A percentile compares a stretch with the other conserved stretches of the same genome.
Conservation (phyloP, 192 early-diverging fungal species). For the Mortierella alpina region DNA sequence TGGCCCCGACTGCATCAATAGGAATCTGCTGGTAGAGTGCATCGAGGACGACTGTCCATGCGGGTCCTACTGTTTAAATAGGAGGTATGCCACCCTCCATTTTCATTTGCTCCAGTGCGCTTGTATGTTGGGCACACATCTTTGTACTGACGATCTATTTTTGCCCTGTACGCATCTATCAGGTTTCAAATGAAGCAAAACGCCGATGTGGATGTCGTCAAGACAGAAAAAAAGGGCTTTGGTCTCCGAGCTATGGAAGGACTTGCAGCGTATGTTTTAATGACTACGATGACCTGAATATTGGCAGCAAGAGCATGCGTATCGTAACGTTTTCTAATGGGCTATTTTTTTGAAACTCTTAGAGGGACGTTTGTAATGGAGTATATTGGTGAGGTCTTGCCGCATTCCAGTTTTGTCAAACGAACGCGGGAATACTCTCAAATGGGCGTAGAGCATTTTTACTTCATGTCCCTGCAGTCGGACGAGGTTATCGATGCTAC, state of each 20-base stretch:
- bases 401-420: slow-evolving; percentile 83
- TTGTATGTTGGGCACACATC: not conserved
- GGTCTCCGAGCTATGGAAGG: slow-evolving; percentile 83
- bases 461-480: slow-evolving; percentile 96
- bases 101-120: not conserved
- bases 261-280: slow-evolving; percentile 67
- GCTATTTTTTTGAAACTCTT: slow-evolving; percentile 22
- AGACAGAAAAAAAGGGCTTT: slow-evolving; percentile 93
- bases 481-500: slow-evolving; percentile 97
- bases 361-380: slow-evolving; percentile 96
- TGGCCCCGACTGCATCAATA: slow-evolving; percentile 95
- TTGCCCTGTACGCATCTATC: not conserved
- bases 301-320: not conserved
- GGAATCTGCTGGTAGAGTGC: slow-evolving; percentile 92
- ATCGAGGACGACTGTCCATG: slow-evolving; percentile 88
- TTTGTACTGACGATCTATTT: not conserved
- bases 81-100: slow-evolving; percentile 61
- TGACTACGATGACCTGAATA: not conserved
- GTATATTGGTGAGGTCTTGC: slow-evolving; percentile 96
- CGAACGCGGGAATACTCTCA: slow-evolving; percentile 84
- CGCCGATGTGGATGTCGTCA: slow-evolving; percentile 87
- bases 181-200: slow-evolving; percentile 91
- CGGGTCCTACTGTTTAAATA: slow-evolving; percentile 90
- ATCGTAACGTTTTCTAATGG: not conserved
- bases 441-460: slow-evolving; percentile 91